These are phyloP conservation scores for Cladophialophora carrionii DNA, from an alignment of 2,329 filamentous ascomycete species.

Conservation along the genomic window DNA sequence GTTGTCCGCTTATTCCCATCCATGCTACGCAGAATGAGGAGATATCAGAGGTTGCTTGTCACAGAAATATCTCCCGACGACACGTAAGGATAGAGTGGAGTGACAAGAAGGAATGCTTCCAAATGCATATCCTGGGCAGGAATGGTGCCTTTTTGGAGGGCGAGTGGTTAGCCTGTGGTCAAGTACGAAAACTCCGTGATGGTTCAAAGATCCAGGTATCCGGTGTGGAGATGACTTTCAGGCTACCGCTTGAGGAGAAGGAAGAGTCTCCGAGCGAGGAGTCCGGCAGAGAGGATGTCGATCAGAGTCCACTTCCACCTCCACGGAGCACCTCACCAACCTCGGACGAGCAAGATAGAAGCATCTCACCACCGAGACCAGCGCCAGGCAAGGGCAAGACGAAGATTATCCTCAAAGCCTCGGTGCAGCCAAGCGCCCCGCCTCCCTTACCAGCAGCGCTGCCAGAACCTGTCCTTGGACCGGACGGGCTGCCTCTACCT, in stretches of 20 bases:
- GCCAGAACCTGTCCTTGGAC: constrained; percentile 22
- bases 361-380: constrained; percentile 23
- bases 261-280: constrained; percentile 28
- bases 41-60: constrained; percentile 48
- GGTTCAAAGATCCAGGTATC: constrained; percentile 63
- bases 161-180: constrained; percentile 53
- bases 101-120: constrained; percentile 59
- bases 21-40: constrained; percentile 54
- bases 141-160: constrained; percentile 63
- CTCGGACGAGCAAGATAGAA: constrained; percentile 28
- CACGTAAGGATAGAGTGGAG: constrained; percentile 66
- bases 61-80: constrained; percentile 64
- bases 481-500: constrained; percentile 34
- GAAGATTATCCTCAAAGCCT: constrained; percentile 29
- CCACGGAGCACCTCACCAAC: constrained; percentile 24
- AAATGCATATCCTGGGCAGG: constrained; percentile 62
- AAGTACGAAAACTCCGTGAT: constrained; percentile 56
- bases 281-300: constrained; percentile 32
- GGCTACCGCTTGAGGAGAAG: constrained; percentile 31
- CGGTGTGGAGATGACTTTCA: constrained; percentile 36
- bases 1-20: constrained; percentile 57
- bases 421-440: constrained; percentile 15
- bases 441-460: constrained; percentile 1
- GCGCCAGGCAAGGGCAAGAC: constrained; percentile 26
- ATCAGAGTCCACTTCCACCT: constrained; percentile 19